These are phyloP conservation scores for Aspergillus sojae DNA, from an alignment of 2,329 filamentous ascomycete genomes.

Conservation along the genomic window DNA sequence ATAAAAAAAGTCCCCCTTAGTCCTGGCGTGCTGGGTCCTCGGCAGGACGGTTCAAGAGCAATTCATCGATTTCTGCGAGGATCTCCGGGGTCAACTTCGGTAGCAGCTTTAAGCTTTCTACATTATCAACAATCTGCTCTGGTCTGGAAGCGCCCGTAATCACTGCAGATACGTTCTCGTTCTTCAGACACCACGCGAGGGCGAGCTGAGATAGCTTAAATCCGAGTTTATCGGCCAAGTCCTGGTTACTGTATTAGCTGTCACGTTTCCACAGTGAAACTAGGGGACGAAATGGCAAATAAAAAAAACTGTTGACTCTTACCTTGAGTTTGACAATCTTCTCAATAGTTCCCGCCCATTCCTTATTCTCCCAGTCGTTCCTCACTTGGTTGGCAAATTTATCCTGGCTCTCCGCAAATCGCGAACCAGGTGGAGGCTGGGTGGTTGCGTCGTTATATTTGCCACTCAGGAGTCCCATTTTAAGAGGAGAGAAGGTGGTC, in stretches of 20 bases:
- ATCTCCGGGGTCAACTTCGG: slow-evolving; percentile 47
- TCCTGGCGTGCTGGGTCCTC: slow-evolving; percentile 25
- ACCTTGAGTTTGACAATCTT: slow-evolving; percentile 57
- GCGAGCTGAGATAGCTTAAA: slow-evolving; percentile 57
- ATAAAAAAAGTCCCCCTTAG: not conserved
- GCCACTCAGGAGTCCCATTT: slow-evolving; percentile 64
- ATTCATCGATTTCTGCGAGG: slow-evolving; percentile 50
- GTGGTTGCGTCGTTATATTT: slow-evolving; percentile 68
- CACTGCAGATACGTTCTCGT: slow-evolving; percentile 55
- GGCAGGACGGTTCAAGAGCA: slow-evolving; percentile 34
- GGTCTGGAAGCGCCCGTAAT: slow-evolving; percentile 48
- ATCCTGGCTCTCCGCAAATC: slow-evolving; percentile 60
- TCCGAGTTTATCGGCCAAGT: slow-evolving; percentile 47
- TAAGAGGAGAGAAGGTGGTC: slow-evolving; percentile 66
- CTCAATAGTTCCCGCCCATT: slow-evolving; percentile 50
- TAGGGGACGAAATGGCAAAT: too few relatives aligned
- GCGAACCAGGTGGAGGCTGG: slow-evolving; percentile 55
- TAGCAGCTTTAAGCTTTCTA: slow-evolving; percentile 49
- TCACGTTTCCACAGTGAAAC: too few relatives aligned
- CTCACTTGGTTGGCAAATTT: slow-evolving; percentile 56
- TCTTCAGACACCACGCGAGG: slow-evolving; percentile 63
- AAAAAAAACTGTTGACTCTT: too few relatives aligned
- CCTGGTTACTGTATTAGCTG: slow-evolving; percentile 9
- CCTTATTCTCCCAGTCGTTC: slow-evolving; percentile 48
- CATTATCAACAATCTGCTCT: slow-evolving; percentile 49